Percentiles rank a stretch among this genome's conserved stretches.
phyloP scores from a whole-genome alignment of 148 eudicot species.

The Vaccinium corymbosum region DNA sequence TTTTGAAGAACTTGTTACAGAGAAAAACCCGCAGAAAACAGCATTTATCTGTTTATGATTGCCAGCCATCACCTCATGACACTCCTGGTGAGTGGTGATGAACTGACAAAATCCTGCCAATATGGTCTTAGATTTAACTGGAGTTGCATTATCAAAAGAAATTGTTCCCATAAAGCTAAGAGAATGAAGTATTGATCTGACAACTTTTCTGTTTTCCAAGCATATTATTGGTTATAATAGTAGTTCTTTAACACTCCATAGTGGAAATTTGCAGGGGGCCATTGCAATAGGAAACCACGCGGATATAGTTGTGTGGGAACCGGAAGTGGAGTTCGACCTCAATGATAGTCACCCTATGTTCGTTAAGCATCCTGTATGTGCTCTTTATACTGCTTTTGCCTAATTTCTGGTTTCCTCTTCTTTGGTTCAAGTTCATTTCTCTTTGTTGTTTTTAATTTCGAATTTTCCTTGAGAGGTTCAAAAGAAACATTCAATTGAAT shows the following conservation, averaged over 20 bases:
- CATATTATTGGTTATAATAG: too few species aligned
- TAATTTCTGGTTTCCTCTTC: neutral
- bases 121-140: neutral
- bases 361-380: conserved; percentile 78
- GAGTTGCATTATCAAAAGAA: neutral
- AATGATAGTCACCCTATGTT: conserved; percentile 52
- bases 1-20: neutral
- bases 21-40: neutral
- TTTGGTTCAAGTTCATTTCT: neutral
- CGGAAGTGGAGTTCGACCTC: conserved; percentile 70
- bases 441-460: neutral
- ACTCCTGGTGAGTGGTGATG: neutral
- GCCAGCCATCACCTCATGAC: neutral
- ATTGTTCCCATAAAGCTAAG: neutral
- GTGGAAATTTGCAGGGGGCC: conserved; percentile 57
- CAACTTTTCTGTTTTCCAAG: too few species aligned
- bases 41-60: neutral
- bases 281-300: conserved; percentile 79
- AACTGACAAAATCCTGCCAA: neutral
- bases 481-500: neutral
- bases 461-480: neutral
- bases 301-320: conserved; percentile 93
- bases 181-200: neutral
- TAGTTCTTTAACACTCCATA: neutral
- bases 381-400: neutral